Evolutionary conservation across 192 early-diverging fungal species (phyloP).

Genomic region (Spizellomyces punctatus): DNA sequence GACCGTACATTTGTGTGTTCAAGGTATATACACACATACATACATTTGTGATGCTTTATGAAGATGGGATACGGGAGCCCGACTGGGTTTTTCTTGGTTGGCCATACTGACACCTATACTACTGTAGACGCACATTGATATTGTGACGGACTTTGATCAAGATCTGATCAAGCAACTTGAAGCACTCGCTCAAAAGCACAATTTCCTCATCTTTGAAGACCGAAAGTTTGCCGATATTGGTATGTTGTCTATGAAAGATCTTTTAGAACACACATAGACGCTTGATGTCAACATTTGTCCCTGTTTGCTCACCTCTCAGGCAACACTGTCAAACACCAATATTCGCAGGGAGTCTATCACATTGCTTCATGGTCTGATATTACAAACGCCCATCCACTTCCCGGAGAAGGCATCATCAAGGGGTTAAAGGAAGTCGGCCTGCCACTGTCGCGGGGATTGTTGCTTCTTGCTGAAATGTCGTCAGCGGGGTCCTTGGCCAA

Average conservation of each 20-base stretch:
- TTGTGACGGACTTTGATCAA: slow-evolving; percentile 89
- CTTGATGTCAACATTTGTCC: not conserved
- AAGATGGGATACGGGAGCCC: not conserved
- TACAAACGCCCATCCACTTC: slow-evolving; percentile 92
- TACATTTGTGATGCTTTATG: not conserved
- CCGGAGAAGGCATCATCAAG: slow-evolving; percentile 92
- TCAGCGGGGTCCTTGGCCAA: slow-evolving; percentile 83
- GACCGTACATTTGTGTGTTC: slow-evolving; percentile 93
- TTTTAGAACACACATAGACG: not conserved
- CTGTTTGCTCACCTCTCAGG: slow-evolving; percentile 37
- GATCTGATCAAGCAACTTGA: slow-evolving; percentile 76
- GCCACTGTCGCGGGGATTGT: slow-evolving; percentile 72
- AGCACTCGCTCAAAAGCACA: slow-evolving; percentile 78
- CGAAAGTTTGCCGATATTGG: slow-evolving; percentile 99
- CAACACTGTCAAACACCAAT: slow-evolving; percentile 97
- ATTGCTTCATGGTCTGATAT: slow-evolving; percentile 97
- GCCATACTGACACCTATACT: not conserved
- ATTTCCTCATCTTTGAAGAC: slow-evolving; percentile 98
- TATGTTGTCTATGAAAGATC: slow-evolving; percentile 20
- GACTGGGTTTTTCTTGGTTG: not conserved
- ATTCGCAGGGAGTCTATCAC: slow-evolving; percentile 84
- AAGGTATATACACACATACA: slow-evolving; percentile 60
- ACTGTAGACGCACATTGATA: slow-evolving; percentile 89
- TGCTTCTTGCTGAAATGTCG: slow-evolving; percentile 98
- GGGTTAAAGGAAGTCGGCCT: slow-evolving; percentile 88